These are phyloP conservation scores for Henningerozyma blattae DNA, from an alignment of 805 yeast species.

Conservation along the genomic window DNA sequence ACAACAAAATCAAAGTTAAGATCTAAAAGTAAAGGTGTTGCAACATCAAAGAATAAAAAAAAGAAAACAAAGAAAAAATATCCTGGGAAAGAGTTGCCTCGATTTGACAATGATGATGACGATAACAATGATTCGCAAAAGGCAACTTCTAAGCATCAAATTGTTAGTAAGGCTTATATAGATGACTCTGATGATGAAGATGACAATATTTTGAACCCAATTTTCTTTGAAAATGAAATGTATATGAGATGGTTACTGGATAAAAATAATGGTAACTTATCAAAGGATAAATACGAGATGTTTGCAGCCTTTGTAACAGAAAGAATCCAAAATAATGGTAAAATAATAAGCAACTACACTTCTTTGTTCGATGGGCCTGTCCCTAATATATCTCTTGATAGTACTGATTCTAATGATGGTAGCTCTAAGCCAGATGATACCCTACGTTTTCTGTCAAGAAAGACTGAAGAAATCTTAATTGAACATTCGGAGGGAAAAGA, in stretches of 20 bases:
- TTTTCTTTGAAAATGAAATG: slow-evolving; percentile 26
- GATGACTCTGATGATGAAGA: slow-evolving; percentile 24
- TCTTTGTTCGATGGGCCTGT: slow-evolving; percentile 20
- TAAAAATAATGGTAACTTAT: slow-evolving; percentile 15
- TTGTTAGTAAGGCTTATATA: slow-evolving; percentile 21
- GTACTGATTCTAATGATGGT: neutral
- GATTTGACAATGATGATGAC: slow-evolving; percentile 4
- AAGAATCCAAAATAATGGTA: slow-evolving; percentile 18
- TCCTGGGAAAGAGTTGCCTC: slow-evolving; percentile 7
- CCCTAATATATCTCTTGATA: slow-evolving; percentile 5
- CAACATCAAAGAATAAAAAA: slow-evolving; percentile 10
- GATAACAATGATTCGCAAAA: neutral
- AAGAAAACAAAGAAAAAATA: slow-evolving; percentile 3
- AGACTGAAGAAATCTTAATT: neutral
- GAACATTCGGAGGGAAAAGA: neutral
- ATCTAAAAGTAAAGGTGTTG: slow-evolving; percentile 13
- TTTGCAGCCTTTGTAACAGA: slow-evolving; percentile 20
- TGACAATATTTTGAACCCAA: slow-evolving; percentile 11
- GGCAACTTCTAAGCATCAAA: no score
- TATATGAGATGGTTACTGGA: slow-evolving; percentile 23
- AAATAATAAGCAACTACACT: slow-evolving; percentile 9
- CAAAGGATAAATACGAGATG: slow-evolving; percentile 10
- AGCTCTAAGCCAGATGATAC: slow-evolving; percentile 7
- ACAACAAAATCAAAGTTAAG: slow-evolving; percentile 3
- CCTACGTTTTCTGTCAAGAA: neutral